Evolutionary conservation across 768 basidiomycete genomes (phyloP), one percentile per base, ranked within the genome.

Genomic region (Flagelloscypha sp.): DNA sequence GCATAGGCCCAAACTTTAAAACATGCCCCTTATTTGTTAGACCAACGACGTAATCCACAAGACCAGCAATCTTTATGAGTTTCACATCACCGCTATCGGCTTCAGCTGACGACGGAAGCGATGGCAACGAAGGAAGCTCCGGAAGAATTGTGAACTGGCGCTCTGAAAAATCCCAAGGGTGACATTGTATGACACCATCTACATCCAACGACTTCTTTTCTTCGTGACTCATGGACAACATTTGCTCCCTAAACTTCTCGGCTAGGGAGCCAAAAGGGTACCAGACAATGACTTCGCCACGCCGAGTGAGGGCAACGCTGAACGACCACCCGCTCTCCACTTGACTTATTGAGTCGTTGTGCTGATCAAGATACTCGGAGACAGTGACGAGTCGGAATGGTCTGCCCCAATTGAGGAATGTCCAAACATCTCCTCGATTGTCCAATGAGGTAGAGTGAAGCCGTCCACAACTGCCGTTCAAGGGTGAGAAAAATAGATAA

Each of bases 281-380:
- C 74, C 79, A 86, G 4, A 82, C 74, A 42, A 77, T 74, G 28
- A 84, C 77, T 30, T 77, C 72, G 2, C 86, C 84, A n/a, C 68
- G 64, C 41, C 67, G 63, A 7, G 79, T 83, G 47, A 94, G 74
- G 20, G 80, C 62, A 8, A 77, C 71, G n/a, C 81, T 80, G 54
- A 83, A 85, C 10, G 49, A 41, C 89, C 89, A 92, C 27, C 89
- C 88, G 46, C 84, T 81, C 52, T 80, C 81, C 24, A 87, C 68
- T 52, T 84, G 84, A 16, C 62, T 48, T 15, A 69, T 66, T 24
- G 48, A 52, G 28, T 56, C 63, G 23, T 58, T 56, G 2, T 59
- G 57, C n/a, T 55, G 50, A 2, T 55, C 43, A 27, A 78, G 70
- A 3, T 57, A 60, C 21, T 79, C 57, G 17, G 74, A 55, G 2